Percentiles rank a stretch among this genome's conserved stretches.
These are phyloP conservation scores for Crithidia expoeki DNA, from an alignment of 208 protist species.

Conservation along the genomic window DNA sequence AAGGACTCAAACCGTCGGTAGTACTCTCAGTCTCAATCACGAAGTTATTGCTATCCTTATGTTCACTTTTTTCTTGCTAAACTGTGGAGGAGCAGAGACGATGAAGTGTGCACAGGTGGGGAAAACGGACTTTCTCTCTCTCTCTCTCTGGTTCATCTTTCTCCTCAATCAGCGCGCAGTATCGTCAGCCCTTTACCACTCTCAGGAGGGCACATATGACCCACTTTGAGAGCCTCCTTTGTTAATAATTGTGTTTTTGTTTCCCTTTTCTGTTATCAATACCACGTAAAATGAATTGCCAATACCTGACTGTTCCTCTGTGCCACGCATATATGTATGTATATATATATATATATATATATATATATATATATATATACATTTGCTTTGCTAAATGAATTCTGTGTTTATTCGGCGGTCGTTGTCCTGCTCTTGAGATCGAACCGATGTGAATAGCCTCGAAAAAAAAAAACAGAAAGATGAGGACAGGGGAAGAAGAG, in stretches of 20 bases:
- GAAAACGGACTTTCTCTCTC: neutral
- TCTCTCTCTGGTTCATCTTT: neutral
- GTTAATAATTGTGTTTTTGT: neutral
- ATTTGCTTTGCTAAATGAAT: neutral
- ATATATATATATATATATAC: neutral
- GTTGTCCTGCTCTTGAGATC: constrained; percentile 2
- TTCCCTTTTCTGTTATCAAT: neutral
- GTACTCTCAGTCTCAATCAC: constrained; percentile 1
- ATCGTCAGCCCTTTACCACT: neutral
- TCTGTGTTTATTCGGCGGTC: neutral
- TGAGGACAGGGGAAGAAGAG: neutral
- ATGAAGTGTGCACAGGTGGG: neutral
- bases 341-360: constrained; percentile 5
- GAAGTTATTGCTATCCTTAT: neutral
- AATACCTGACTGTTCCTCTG: too few relatives aligned
- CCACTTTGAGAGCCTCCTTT: neutral
- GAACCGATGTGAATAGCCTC: constrained; percentile 8
- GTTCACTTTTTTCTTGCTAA: constrained; percentile 1
- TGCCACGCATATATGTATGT: neutral
- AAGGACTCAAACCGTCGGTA: neutral
- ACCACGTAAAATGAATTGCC: too few relatives aligned
- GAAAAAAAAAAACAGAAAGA: neutral
- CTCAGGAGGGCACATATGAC: constrained; percentile 2
- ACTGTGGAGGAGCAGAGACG: neutral
- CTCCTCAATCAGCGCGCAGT: neutral